A percentile compares a stretch with the other conserved stretches of the same genome.
Evolutionary conservation across 75 land plant genomes (phyloP).

Genomic region (Adiantum capillusveneris): DNA sequence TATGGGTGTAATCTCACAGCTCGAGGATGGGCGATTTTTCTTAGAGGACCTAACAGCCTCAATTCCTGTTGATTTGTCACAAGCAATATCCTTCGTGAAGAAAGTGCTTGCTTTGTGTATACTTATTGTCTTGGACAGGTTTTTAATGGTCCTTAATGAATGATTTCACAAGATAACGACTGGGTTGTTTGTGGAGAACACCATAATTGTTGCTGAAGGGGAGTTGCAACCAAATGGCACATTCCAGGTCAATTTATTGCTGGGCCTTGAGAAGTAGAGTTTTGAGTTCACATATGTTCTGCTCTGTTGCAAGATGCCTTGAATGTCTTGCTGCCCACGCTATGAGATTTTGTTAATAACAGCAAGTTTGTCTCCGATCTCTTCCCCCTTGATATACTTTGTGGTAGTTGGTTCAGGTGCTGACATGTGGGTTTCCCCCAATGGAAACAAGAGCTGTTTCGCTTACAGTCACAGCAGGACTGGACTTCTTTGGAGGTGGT

Average conservation of each 20-base stretch:
- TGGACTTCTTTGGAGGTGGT: conserved; percentile 88
- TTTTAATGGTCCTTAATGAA: conserved; percentile 40
- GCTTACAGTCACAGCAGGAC: conserved; percentile 50
- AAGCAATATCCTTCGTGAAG: conserved; percentile 77
- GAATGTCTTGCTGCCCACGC: too few relatives aligned
- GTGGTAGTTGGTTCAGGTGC: conserved; percentile 42
- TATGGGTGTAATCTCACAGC: conserved; percentile 91
- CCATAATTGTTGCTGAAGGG: conserved; percentile 90
- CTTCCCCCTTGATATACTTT: too few relatives aligned
- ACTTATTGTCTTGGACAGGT: background rate
- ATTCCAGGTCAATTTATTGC: conserved; percentile 56
- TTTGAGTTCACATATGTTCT: too few relatives aligned
- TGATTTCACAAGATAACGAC: conserved; percentile 77
- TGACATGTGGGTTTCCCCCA: conserved; percentile 96
- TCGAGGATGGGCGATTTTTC: conserved; percentile 91
- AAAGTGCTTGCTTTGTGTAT: background rate
- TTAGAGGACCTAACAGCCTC: conserved; percentile 89
- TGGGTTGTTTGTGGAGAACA: conserved; percentile 89
- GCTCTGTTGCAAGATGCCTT: too few relatives aligned
- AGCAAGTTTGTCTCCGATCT: too few relatives aligned
- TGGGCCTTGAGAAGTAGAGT: too few relatives aligned
- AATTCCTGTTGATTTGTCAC: conserved; percentile 67
- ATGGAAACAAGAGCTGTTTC: conserved; percentile 75
- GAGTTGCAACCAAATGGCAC: conserved; percentile 70
- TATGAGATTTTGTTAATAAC: too few relatives aligned